phyloP scores from a whole-genome alignment of 192 early-diverging fungal species.

The Backusella parvicylindrica region DNA sequence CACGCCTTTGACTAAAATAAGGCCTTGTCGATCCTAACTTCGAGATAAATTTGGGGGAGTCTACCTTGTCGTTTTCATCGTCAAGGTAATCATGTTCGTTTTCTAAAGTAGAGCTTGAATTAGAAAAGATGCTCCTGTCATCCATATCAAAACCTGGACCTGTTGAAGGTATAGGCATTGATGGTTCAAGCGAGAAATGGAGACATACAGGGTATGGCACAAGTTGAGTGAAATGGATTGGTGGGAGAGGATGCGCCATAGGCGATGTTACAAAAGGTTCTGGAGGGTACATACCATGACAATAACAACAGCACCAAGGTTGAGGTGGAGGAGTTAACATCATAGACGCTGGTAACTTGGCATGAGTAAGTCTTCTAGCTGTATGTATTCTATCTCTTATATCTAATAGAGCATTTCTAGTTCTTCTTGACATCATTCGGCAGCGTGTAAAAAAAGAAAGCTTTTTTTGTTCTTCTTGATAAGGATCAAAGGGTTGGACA shows the following conservation, averaged over 20 bases:
- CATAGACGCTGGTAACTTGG: background rate
- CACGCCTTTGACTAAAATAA: background rate
- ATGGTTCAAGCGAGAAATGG: background rate
- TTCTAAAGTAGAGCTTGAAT: background rate
- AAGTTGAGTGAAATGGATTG: background rate
- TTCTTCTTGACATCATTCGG: background rate
- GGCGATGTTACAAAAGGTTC: background rate
- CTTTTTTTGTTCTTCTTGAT: background rate
- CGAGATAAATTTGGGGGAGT: background rate
- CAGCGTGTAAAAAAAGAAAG: background rate
- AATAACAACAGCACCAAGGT: background rate
- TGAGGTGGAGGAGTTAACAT: background rate
- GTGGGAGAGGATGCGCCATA: background rate
- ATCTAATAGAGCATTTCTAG: background rate
- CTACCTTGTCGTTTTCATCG: background rate
- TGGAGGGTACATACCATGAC: background rate
- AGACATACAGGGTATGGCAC: background rate
- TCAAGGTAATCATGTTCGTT: background rate
- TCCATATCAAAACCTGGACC: background rate
- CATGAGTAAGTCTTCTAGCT: background rate
- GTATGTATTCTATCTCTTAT: background rate
- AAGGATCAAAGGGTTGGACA: background rate
- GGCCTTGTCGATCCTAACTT: background rate
- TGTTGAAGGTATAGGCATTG: background rate
- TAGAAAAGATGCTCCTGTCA: background rate